Percentiles rank a stretch among this genome's conserved stretches.
Conservation (phyloP, 2,329 filamentous ascomycete species). For the Pseudopyricularia javanii region DNA sequence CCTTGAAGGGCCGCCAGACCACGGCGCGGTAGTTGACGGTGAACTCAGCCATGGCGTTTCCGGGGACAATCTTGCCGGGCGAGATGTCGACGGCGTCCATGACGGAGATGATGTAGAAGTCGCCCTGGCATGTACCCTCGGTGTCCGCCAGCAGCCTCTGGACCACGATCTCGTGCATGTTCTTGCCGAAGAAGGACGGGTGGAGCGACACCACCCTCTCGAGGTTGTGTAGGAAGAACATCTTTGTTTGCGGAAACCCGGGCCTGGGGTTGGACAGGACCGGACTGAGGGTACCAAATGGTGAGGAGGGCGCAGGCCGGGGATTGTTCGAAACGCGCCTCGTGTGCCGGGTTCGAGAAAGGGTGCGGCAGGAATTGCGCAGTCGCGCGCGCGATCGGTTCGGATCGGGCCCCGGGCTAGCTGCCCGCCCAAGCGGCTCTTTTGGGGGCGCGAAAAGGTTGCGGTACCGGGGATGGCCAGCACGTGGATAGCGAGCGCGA, state of each 20-base stretch:
- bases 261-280: no score
- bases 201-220: slow-evolving; percentile 91
- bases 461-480: background rate
- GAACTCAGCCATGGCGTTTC: slow-evolving; percentile 86
- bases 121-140: slow-evolving; percentile 88
- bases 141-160: slow-evolving; percentile 84
- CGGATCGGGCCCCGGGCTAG: background rate
- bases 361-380: background rate
- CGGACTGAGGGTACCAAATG: no score
- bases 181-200: slow-evolving; percentile 90
- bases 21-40: slow-evolving; percentile 91
- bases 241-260: slow-evolving; percentile 33
- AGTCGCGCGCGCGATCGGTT: background rate
- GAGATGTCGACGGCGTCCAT: slow-evolving; percentile 95
- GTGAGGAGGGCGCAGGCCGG: background rate
- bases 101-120: slow-evolving; percentile 96
- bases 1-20: slow-evolving; percentile 95
- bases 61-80: slow-evolving; percentile 82
- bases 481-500: background rate
- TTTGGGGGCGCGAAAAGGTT: background rate
- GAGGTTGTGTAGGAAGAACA: slow-evolving; percentile 98
- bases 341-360: background rate
- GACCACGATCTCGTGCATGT: slow-evolving; percentile 84
- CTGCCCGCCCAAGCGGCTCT: background rate
- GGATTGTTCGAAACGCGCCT: background rate